Percentiles rank a stretch among this genome's conserved stretches.
These are phyloP conservation scores for Colletotrichum euphorbiae DNA, from an alignment of 2,329 filamentous ascomycete species.

Conservation along the genomic window DNA sequence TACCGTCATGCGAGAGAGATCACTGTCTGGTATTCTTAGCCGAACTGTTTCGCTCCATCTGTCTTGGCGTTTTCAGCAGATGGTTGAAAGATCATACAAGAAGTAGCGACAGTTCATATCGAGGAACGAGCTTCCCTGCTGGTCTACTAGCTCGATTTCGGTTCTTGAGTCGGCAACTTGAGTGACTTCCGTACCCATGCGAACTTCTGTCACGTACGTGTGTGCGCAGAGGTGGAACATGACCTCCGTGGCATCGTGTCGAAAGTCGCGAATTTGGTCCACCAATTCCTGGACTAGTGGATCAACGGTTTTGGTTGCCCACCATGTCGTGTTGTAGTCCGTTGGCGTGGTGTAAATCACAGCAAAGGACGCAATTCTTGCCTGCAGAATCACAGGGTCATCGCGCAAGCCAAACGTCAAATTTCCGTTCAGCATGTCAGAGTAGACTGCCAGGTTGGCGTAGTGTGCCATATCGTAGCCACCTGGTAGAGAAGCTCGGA, in stretches of 20 bases:
- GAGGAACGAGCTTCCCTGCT: background rate
- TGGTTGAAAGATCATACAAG: background rate
- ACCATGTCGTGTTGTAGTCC: background rate
- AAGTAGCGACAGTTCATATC: background rate
- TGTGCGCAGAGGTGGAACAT: conserved; percentile 13
- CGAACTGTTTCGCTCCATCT: background rate
- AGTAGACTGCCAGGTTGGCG: background rate
- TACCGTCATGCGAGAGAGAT: too few species aligned
- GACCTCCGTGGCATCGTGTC: conserved; percentile 7
- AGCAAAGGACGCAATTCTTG: background rate
- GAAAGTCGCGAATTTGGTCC: too few species aligned
- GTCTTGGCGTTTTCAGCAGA: background rate
- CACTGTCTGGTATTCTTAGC: background rate
- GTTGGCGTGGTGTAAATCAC: background rate
- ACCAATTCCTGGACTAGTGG: background rate
- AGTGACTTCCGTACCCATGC: background rate
- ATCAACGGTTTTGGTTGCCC: too few species aligned
- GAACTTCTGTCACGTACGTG: background rate
- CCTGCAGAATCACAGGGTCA: background rate
- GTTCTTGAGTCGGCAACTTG: background rate
- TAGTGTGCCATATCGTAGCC: background rate
- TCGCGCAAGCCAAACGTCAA: background rate
- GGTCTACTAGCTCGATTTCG: background rate
- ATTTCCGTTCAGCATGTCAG: conserved; percentile 6
- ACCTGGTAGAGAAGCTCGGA: background rate